A percentile compares a stretch with the other conserved stretches of the same genome.
These are phyloP conservation scores for Puccinellia tenuiflora DNA, from an alignment of 176 grass and related monocot genomes.

Conservation along the genomic window DNA sequence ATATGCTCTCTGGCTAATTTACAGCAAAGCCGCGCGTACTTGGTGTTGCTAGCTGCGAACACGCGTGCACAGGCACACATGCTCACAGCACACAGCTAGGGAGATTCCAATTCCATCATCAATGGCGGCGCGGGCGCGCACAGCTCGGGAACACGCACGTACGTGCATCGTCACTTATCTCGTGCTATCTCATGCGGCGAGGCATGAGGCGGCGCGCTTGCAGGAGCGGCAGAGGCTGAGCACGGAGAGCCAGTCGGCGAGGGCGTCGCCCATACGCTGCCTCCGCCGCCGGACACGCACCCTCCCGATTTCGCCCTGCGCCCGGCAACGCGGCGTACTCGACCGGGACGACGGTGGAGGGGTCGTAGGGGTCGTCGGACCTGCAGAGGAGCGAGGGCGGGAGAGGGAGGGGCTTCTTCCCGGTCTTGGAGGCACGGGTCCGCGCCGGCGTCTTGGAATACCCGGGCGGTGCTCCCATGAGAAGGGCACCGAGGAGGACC, in stretches of 20 bases:
- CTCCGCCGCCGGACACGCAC: neutral
- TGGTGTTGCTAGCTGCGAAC: neutral
- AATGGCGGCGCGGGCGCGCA: neutral
- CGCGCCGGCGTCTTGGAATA: constrained; percentile 41
- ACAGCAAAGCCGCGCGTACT: neutral
- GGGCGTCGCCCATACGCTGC: constrained; percentile 4
- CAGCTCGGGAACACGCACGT: neutral
- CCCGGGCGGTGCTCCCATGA: constrained; percentile 57
- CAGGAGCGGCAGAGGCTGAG: constrained; percentile 52
- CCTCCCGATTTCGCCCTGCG: neutral
- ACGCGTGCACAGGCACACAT: neutral
- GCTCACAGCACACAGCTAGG: neutral
- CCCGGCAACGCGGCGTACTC: constrained; percentile 21
- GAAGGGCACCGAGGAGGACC: constrained; percentile 39
- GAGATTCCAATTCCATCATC: neutral
- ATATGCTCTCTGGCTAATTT: neutral
- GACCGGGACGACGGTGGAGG: constrained; percentile 25
- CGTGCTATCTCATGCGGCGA: constrained; percentile 12
- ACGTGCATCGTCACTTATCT: neutral
- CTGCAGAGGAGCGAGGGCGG: constrained; percentile 39
- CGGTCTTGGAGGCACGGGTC: constrained; percentile 2
- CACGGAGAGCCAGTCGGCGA: constrained; percentile 31
- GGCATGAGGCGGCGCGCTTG: constrained; percentile 42
- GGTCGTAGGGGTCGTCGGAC: constrained; percentile 25
- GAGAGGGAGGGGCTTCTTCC: constrained; percentile 28